A percentile compares a stretch with the other conserved stretches of the same genome.
These are phyloP conservation scores for Melampsora larici-populina DNA, from an alignment of 1,284 basidiomycete species.

Conservation along the genomic window DNA sequence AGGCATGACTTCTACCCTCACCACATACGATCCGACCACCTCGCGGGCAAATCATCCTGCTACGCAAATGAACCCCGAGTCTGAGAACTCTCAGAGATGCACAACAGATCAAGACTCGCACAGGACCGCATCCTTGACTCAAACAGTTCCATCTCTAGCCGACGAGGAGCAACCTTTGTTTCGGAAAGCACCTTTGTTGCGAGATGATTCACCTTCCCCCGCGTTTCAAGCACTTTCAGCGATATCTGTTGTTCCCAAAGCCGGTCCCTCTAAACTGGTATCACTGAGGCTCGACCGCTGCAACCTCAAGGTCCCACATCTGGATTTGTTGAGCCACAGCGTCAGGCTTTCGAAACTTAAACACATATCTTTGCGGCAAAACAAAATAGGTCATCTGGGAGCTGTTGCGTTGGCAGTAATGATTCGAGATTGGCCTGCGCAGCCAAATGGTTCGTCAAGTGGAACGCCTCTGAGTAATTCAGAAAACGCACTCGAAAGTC, in stretches of 20 bases:
- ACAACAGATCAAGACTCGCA: neutral
- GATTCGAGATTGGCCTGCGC: constrained; percentile 88
- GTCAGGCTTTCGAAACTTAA: constrained; percentile 75
- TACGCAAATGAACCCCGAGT: neutral
- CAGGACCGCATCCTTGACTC: neutral
- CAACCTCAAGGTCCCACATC: neutral
- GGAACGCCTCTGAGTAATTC: constrained; percentile 7
- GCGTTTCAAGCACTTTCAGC: constrained; percentile 39
- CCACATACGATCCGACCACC: neutral
- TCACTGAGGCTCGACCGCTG: constrained; percentile 32
- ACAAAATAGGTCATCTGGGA: constrained; percentile 74
- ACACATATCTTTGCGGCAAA: constrained; percentile 81
- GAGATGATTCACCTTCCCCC: constrained; percentile 25
- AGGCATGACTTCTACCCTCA: neutral
- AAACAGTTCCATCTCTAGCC: neutral
- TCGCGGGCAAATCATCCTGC: neutral
- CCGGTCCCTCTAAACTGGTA: constrained; percentile 23
- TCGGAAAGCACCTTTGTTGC: constrained; percentile 30
- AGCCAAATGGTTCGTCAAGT: constrained; percentile 53
- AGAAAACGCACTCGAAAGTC: constrained; percentile 43
- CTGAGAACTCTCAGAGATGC: neutral
- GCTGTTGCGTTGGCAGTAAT: constrained; percentile 88
- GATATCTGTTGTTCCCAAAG: constrained; percentile 6
- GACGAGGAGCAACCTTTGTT: constrained; percentile 16
- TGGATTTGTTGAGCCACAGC: constrained; percentile 61